Base-by-base conservation (phyloP, 2,329 filamentous ascomycete genomes). In the Sarocladium kiliense region DNA sequence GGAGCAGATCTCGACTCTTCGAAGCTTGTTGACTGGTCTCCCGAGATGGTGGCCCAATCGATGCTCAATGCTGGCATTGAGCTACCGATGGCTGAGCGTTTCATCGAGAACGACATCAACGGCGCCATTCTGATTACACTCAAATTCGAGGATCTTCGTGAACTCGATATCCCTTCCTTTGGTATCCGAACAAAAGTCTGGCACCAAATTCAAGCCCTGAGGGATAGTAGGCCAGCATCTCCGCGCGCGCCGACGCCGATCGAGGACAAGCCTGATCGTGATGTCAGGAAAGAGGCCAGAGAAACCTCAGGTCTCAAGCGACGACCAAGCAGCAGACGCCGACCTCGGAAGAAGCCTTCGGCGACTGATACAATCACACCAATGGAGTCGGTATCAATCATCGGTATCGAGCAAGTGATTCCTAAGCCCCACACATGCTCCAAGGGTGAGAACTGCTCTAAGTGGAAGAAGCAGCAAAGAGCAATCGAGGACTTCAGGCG, bases 61-160 rank as follows among this genome's bases (percentile, higher is more conserved):
- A 94, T 97, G 91, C 82, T 86, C 65, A 84, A 90, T 68, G 83
- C 86, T 44, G 91, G 89, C 62, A 85, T 96, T 66, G 92, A 96
- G 67, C 74, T 84, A 53, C 74, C 79, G 6, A 79, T 93, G 53
- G 86, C 94, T 11, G 86, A 95, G 64, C 89, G 88, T 62, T 97
- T 99, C 65, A 80, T 92, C 58, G 82, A 88, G 64, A 95, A 99
- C 69, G 93, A 99, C 66, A 97, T 99, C 68, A 91, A 87, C 25
- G 93, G 93, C 14, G 80, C 85, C 3, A 89, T 97, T 55, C 76
- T 97, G 19, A 85, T 96, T 54, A 91, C 93, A n/a, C 76, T 99
- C 42, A 91, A 96, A 66, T 92, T 93, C 62, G 91, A 96, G 60
- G 92, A 94, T 63, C 74, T 94, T 56, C 87, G 87, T 68, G 89